Conservation (phyloP, 768 basidiomycete species). For the Leccinum longicurvipes region DNA sequence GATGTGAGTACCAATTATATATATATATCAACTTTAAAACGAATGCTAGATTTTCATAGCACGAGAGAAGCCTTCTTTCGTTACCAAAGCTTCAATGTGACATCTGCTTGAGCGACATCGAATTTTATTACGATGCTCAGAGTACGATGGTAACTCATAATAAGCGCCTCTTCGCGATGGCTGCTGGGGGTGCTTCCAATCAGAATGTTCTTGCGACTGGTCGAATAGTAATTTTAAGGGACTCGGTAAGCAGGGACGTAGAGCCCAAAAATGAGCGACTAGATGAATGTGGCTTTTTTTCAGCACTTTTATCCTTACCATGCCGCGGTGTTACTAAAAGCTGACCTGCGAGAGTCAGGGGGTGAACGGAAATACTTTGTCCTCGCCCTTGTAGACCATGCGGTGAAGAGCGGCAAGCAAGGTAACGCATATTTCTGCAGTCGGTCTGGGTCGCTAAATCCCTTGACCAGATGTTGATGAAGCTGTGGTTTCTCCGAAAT, state of each 20-base stretch:
- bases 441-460: neutral
- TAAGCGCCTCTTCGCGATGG: conserved; percentile 57
- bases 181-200: conserved; percentile 57
- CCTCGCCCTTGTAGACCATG: conserved; percentile 65
- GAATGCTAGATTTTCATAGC: conserved; percentile 41
- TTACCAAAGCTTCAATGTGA: conserved; percentile 67
- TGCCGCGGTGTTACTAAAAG: conserved; percentile 68
- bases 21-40: conserved; percentile 2
- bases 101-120: conserved; percentile 69
- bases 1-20: conserved; percentile 52
- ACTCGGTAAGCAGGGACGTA: conserved; percentile 56
- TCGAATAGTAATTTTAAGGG: conserved; percentile 78
- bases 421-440: conserved; percentile 38
- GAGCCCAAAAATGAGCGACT: neutral
- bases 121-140: conserved; percentile 70
- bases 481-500: conserved; percentile 63
- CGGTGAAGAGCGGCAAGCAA: conserved; percentile 49
- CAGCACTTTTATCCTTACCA: conserved; percentile 78
- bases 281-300: neutral
- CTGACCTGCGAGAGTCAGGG: conserved; percentile 49
- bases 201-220: conserved; percentile 67
- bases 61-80: conserved; percentile 62
- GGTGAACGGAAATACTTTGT: conserved; percentile 60
- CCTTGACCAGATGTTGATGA: conserved; percentile 50
- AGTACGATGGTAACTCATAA: conserved; percentile 61